Base-by-base conservation (phyloP, 1,284 basidiomycete genomes). In the Trichosporon sp. region DNA sequence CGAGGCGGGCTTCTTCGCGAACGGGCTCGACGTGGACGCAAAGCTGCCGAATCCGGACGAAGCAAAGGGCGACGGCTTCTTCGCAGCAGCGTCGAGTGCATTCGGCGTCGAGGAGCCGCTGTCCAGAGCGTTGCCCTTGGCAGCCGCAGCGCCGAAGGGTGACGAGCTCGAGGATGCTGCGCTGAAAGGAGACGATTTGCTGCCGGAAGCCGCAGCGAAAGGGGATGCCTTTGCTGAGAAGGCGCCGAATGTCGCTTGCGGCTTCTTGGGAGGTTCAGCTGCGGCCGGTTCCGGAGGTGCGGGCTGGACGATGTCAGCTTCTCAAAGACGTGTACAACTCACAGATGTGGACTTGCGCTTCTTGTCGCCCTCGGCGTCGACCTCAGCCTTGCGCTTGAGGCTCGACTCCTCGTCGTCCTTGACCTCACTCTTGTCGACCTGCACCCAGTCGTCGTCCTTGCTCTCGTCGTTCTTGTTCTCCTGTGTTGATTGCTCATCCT, bases 181-280 rank as follows among this genome's bases (percentile, higher is more conserved):
- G n/a, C 82, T 80, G 72, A 89, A 89, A 1, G 88, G 87, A 4
- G 88, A 69, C 5, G 71, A 61, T 9, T 61, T 60, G 23, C 64
- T 56, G 16, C 68, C 59, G 2, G 57, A 54, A 11, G 36, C 32
- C 7, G 66, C 25, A 3, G 66, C 67, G 59, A 71, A 71, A 1
- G 70, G 65, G 2, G 69, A 70, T 3, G 74, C 62, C 25, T 70
- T 65, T 16, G 72, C 64, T 2, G 71, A 67, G 70, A 88, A 90
- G 0, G 87, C 84, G 70, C 86, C 86, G 69, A 88, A 89, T 4
- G 73, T 74, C 13, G 72, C 59, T 46, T 70, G 72, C 16, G 74
- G 67, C 61, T 74, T 72, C 68, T 74, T 74, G 16, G 64, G 61
- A 10, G 71, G 65, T 10, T 61, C 65, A 21, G 66, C 56, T 16